Evolutionary conservation across 75 land plant species (phyloP), one percentile per base, ranked within the genome.

Genomic region (Adiantum capillusveneris): DNA sequence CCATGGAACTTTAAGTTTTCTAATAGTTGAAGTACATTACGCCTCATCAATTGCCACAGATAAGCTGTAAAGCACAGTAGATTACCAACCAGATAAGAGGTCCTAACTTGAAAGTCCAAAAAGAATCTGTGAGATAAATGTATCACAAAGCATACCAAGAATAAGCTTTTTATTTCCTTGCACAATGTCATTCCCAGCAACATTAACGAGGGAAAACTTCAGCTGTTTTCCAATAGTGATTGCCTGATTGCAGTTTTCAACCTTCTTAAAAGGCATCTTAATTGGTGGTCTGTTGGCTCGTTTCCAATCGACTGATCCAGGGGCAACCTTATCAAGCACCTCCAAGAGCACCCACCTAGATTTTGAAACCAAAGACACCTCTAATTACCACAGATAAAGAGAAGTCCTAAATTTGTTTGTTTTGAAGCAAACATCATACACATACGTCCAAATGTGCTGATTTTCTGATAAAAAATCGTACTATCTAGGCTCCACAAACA

Each of bases 111-210:
- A n/a, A 5, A 17, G 17, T 46, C 12, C 14, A 34, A 34, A 34
- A 9, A 34, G 9, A 34, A 34, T 46, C 5, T 17, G 14, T 2
- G 49, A 17, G n/a, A 2, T 6, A 46, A 46, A 46, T 20, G 7
- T 24, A 9, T 1, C 18, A 58, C 36, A 59, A 65, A 29, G 48
- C 74, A 41, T 65, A 93, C 98, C 98, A 42, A 93, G 80, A 52
- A 85, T 85, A 30, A 93, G 85, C 74, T 93, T 93, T 54, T 85
- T 93, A 58, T 93, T 93, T 65, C 90, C 98, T 79, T 93, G 95
- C 7, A 93, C 96, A 53, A 93, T 69, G 46, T 94, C 98, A 58
- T 84, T 79, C 31, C 98, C 98, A 66, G 87, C 90, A 7, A 94
- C 84, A 81, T 94, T 94, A 19, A 94, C 98, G 0, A 94, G 71